Base-by-base conservation (phyloP, 768 basidiomycete genomes). In the Suillus americanus region DNA sequence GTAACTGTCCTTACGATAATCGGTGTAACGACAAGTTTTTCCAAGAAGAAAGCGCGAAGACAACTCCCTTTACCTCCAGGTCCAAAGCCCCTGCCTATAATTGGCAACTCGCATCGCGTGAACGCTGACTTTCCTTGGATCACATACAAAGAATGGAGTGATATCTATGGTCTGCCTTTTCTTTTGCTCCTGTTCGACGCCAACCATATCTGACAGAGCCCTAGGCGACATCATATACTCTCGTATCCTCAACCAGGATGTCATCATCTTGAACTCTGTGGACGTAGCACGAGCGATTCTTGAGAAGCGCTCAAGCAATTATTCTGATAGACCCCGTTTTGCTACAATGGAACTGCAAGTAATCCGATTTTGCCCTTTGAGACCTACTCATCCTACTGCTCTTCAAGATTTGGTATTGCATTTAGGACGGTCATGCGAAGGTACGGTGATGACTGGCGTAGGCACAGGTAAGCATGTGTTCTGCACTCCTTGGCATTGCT, bases 91-190 rank as follows among this genome's bases (percentile, higher is more conserved):
- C 70, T 78, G 18, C 83, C 83, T 10, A 61, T 86, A 41, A 63
- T 85, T 37, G 85, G 85, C 12, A 83, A 85, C 70, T 64, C 85
- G 41, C 76, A 78, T 60, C 77, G 81, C 66, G 73, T 84, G 54
- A 75, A 79, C 14, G 72, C 41, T 64, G 59, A 65, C 3, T 68
- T 71, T 40, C 74, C 73, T 43, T 77, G 77, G 76, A 67, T 72
- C 50, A 68, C 67, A 18, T 75, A 72, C 50, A 64, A 64, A 14
- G 64, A 68, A 41, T 75, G 72, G 74, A 60, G 67, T 33, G 68
- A 69, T 35, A 61, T 48, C 8, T 75, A 74, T 60, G 74, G 74
- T 71, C 50, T 60, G 66, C 53, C 2, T 14, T 25, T 46, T 10
- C 10, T 7, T 38, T 25, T 14, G 13, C 23, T 7, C 13, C 28